A percentile compares a stretch with the other conserved stretches of the same genome.
Evolutionary conservation across 2,329 filamentous ascomycete genomes (phyloP).

Genomic region (Ilyonectria robusta): DNA sequence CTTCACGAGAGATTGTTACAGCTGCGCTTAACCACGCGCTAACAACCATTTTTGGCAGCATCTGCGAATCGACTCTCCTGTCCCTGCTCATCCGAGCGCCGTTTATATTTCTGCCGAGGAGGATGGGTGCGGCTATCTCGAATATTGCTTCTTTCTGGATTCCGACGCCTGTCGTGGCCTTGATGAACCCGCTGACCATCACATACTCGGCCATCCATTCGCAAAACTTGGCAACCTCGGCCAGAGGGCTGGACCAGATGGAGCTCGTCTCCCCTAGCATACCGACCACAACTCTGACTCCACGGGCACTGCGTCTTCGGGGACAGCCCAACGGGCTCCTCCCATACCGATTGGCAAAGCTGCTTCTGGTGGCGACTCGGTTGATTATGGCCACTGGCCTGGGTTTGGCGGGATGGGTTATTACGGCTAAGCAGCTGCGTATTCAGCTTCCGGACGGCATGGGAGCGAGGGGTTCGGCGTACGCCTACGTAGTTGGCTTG

Average conservation of each 20-base stretch:
- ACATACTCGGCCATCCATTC: constrained; percentile 97
- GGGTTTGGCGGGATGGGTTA: constrained; percentile 97
- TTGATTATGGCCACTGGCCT: constrained; percentile 92
- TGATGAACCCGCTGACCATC: constrained; percentile 92
- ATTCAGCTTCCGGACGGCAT: constrained; percentile 68
- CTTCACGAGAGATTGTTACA: constrained; percentile 84
- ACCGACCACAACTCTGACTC: constrained; percentile 80
- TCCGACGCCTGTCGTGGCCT: constrained; percentile 85
- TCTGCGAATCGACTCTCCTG: constrained; percentile 89
- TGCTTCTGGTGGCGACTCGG: constrained; percentile 90
- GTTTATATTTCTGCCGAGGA: constrained; percentile 84
- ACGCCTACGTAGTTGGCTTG: constrained; percentile 94
- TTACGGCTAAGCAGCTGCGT: constrained; percentile 84
- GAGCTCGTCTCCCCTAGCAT: constrained; percentile 81
- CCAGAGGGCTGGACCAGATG: constrained; percentile 85
- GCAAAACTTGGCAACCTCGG: constrained; percentile 82
- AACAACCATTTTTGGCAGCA: constrained; percentile 91
- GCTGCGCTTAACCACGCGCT: constrained; percentile 86
- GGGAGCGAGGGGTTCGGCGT: constrained; percentile 83
- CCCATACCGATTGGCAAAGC: constrained; percentile 90
- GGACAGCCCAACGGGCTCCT: constrained; percentile 72
- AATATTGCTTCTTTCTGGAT: constrained; percentile 85
- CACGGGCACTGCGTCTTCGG: constrained; percentile 62
- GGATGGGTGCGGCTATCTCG: constrained; percentile 75
- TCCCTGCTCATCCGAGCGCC: constrained; percentile 87